These are phyloP conservation scores for Crithidia expoeki DNA, from an alignment of 208 protist genomes.

Conservation along the genomic window DNA sequence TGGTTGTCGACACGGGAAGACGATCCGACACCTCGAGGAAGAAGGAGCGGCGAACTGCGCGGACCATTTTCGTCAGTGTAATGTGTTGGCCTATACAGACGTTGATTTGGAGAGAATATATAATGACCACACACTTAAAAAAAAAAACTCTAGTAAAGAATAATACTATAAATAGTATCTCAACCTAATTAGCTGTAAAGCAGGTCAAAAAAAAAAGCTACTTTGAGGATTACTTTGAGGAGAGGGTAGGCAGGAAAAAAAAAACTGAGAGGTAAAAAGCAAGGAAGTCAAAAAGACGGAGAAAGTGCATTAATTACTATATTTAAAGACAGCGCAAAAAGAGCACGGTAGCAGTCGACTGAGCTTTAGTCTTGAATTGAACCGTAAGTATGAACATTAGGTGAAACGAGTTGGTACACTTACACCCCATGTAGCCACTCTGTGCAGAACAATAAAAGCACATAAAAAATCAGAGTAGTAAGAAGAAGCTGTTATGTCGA, in stretches of 20 bases:
- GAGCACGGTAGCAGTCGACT: no score
- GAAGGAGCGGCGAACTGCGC: conserved; percentile 48
- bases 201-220: not conserved
- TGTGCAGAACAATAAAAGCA: not conserved
- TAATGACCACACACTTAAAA: not conserved
- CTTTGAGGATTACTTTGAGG: not conserved
- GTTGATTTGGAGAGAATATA: not conserved
- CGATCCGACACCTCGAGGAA: conserved; percentile 62
- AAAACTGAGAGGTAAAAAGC: no score
- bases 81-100: not conserved
- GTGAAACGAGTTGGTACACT: no score
- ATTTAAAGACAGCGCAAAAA: no score
- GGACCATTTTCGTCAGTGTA: conserved; percentile 12
- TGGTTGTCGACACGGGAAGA: conserved; percentile 46
- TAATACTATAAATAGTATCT: not conserved
- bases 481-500: not conserved
- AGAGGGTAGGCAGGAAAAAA: not conserved
- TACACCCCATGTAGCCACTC: no score
- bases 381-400: no score
- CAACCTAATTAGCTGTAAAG: not conserved
- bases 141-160: not conserved
- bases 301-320: no score
- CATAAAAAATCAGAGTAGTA: not conserved
- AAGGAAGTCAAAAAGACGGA: not conserved
- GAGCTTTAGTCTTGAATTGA: no score